phyloP scores from a whole-genome alignment of 73 alveolate genomes.

The Breviolum minutum region DNA sequence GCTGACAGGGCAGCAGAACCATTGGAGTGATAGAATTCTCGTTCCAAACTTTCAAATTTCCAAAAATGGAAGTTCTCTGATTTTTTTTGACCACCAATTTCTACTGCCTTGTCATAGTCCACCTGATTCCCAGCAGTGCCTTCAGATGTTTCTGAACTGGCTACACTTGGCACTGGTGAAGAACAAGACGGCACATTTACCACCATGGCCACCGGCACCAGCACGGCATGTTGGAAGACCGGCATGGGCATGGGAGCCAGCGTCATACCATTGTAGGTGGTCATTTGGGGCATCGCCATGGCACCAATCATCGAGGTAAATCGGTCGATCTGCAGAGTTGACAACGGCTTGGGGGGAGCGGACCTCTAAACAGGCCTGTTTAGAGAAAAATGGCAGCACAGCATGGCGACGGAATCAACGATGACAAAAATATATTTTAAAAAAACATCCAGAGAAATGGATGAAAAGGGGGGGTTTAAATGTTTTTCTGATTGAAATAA shows the following conservation, averaged over 20 bases:
- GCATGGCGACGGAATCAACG: no score
- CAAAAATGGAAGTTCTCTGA: neutral
- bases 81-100: neutral
- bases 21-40: no score
- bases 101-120: no score
- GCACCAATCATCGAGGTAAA: neutral
- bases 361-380: no score
- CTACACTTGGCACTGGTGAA: neutral
- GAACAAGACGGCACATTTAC: neutral
- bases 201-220: constrained; percentile 43
- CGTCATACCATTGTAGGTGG: neutral
- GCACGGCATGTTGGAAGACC: constrained; percentile 7
- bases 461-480: no score
- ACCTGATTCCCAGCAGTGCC: neutral
- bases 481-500: no score
- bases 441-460: no score
- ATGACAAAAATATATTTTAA: no score
- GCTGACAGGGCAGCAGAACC: neutral
- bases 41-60: no score
- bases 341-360: neutral
- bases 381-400: no score
- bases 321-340: neutral
- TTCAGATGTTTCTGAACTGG: neutral
- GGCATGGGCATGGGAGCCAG: neutral
- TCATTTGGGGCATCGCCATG: neutral